phyloP scores from a whole-genome alignment of 352 stramenopile genomes.

The Phytophthora sp. region DNA sequence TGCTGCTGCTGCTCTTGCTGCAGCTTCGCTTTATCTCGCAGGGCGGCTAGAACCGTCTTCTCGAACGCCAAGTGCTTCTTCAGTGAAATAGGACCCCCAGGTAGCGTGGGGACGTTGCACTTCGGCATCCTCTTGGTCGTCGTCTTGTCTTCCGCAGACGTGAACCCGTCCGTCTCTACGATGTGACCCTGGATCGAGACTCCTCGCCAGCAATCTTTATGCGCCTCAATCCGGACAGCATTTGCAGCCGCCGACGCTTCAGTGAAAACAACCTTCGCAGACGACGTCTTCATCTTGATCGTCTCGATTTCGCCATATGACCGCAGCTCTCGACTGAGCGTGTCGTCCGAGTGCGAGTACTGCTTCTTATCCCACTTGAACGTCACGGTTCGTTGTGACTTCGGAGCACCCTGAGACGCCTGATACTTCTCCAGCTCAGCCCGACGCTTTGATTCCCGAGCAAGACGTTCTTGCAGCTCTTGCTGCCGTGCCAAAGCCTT shows the following conservation, averaged over 20 bases:
- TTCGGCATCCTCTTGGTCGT: conserved; percentile 16
- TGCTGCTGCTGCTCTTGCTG: conserved; percentile 39
- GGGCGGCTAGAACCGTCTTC: conserved; percentile 51
- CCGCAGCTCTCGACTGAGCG: conserved; percentile 61
- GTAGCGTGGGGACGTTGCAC: conserved; percentile 38
- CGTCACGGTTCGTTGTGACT: conserved; percentile 76
- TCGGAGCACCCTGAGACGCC: conserved; percentile 34
- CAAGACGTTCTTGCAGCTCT: conserved; percentile 58
- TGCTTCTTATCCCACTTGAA: conserved; percentile 79
- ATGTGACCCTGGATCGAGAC: conserved; percentile 80
- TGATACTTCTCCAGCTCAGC: conserved; percentile 42
- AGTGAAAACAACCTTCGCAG: conserved; percentile 68
- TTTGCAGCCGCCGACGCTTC: conserved; percentile 54
- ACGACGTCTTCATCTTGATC: conserved; percentile 76
- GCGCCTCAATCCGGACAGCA: conserved; percentile 70
- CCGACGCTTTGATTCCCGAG: conserved; percentile 49
- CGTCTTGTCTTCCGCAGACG: conserved; percentile 31
- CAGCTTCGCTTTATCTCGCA: conserved; percentile 48
- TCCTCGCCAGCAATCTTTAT: conserved; percentile 72
- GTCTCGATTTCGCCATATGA: conserved; percentile 68
- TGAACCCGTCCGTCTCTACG: conserved; percentile 57
- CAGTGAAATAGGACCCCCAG: conserved; percentile 54
- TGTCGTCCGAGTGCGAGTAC: conserved; percentile 79
- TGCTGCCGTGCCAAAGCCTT: conserved; percentile 56
- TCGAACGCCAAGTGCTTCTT: conserved; percentile 66